Evolutionary conservation across 176 grass and related monocot species (phyloP).

Genomic region (Pontederia crassipes): DNA sequence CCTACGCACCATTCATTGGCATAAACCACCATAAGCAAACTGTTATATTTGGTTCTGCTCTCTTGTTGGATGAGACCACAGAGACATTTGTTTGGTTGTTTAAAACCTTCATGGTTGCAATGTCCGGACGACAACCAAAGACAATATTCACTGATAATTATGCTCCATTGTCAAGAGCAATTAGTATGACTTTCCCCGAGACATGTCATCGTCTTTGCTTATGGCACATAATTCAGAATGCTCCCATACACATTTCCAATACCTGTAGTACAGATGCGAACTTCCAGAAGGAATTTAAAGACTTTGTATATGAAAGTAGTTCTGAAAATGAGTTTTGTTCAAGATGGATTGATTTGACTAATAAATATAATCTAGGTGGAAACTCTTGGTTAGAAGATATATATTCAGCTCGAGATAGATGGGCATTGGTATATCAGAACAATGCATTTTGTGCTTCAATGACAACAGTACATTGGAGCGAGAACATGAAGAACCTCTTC

Average conservation of each 20-base stretch:
- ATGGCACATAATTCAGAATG: constrained; percentile 45
- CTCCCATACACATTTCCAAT: constrained; percentile 23
- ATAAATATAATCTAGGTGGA: constrained; percentile 26
- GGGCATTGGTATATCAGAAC: constrained; percentile 30
- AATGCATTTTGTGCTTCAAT: constrained; percentile 35
- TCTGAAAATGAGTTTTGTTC: constrained; percentile 35
- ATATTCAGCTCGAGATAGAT: constrained; percentile 36
- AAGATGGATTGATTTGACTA: constrained; percentile 30
- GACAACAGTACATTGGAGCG: constrained; percentile 30
- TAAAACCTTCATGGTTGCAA: constrained; percentile 41
- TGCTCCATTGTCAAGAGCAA: constrained; percentile 31
- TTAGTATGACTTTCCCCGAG: constrained; percentile 32
- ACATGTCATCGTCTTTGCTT: constrained; percentile 32
- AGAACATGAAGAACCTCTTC: constrained; percentile 31
- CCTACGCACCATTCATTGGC: constrained; percentile 34
- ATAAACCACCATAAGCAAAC: constrained; percentile 45
- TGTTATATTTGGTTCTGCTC: constrained; percentile 35
- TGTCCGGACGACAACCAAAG: constrained; percentile 29
- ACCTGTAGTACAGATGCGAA: constrained; percentile 16
- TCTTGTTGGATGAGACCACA: constrained; percentile 46
- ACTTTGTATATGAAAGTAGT: constrained; percentile 20
- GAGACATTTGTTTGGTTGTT: constrained; percentile 44
- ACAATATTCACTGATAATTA: constrained; percentile 37
- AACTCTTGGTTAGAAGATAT: constrained; percentile 34
- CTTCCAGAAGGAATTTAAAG: constrained; percentile 40